Evolutionary conservation across 768 basidiomycete species (phyloP), one percentile per base, ranked within the genome.

Genomic region (Tulasnella calospora): DNA sequence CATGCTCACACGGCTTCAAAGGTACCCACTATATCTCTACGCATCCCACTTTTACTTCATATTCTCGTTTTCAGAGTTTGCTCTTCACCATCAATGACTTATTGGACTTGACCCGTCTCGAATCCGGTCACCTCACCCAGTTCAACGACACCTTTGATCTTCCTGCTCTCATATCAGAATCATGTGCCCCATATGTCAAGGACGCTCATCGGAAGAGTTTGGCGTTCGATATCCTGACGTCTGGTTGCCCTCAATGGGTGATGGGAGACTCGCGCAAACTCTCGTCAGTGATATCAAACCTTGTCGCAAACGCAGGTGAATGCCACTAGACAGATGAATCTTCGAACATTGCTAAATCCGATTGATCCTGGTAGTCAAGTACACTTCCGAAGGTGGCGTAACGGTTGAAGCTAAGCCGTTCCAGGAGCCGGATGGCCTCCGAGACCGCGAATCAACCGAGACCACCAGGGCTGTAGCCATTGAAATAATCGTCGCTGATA

Each of bases 31-130:
- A 74, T 74, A 17, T 36, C 30, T 74, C 0, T 38, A 17, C 17
- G 23, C 33, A 30, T 15, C 38, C 51, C 46, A 0, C 19, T 38
- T 33, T 78, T 8, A 27, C 74, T 10, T 67, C 61, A 67, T 19
- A 19, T 44, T 30, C 35, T 78, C 61, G n/a, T 17, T 76, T 72
- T 33, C 81, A 90, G 90, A 90, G 90, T 78, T 84, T 94, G 30
- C 84, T 94, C 4, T 94, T 93, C 85, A 92, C 93, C 5, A 93
- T 94, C 83, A 94, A 94, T 82, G 93, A 94, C 83, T 85, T 94
- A 13, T 86, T 94, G 81, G 93, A 94, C 83, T 86, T 94, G 15
- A 94, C 94, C 0, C 87, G 92, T 8, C 86, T 93, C 35, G 93
- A 95, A 83, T 90, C 87, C 77, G 92, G 92, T 10, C 88, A 91